These are phyloP conservation scores for Boechera divaricarpa DNA, from an alignment of 345 rosid species.

Conservation along the genomic window DNA sequence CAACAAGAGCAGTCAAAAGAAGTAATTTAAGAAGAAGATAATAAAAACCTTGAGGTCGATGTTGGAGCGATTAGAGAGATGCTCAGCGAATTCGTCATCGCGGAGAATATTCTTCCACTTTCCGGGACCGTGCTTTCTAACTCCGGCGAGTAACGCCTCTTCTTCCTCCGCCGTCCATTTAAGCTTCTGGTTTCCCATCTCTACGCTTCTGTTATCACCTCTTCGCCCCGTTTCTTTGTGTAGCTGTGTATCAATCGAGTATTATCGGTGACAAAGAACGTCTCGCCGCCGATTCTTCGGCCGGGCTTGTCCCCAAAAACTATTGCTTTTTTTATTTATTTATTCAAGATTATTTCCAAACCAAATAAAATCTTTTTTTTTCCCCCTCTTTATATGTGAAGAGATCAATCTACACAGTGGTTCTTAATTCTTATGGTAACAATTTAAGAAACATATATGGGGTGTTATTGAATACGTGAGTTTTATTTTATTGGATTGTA, in stretches of 20 bases:
- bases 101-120: conserved; percentile 86
- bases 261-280: conserved; percentile 7
- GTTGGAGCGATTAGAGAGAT: conserved; percentile 72
- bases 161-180: conserved; percentile 90
- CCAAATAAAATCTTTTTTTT: neutral
- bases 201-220: conserved; percentile 5
- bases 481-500: no score
- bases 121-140: conserved; percentile 77
- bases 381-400: no score
- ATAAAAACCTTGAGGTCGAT: conserved; percentile 82
- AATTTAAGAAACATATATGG: neutral
- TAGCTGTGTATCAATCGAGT: conserved; percentile 12
- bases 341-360: conserved; percentile 7
- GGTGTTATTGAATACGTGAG: no score
- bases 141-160: conserved; percentile 72
- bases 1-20: neutral
- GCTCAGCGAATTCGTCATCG: conserved; percentile 70
- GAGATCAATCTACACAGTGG: conserved; percentile 4
- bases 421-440: conserved; percentile 15
- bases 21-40: neutral
- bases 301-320: conserved; percentile 11
- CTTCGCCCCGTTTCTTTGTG: neutral
- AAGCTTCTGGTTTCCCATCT: conserved; percentile 87
- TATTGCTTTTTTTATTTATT: neutral
- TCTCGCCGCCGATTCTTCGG: conserved; percentile 22